Evolutionary conservation across 2,329 filamentous ascomycete species (phyloP).

Genomic region (Exophiala viscosa): DNA sequence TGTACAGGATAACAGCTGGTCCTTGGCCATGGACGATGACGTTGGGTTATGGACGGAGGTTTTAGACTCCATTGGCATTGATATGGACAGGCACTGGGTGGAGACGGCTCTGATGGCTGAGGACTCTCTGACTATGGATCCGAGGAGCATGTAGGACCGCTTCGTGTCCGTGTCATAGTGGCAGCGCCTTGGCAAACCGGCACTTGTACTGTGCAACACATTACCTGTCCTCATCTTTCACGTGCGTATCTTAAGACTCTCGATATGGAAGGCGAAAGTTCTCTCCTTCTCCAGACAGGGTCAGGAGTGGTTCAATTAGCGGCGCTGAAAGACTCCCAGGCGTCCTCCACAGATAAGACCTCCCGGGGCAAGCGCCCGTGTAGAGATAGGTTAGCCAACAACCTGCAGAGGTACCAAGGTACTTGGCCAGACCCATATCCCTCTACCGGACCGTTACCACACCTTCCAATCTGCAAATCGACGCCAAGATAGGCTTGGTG

Average conservation of each 20-base stretch:
- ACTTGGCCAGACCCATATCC: not conserved
- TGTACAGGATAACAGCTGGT: not conserved
- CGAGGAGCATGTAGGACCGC: not conserved
- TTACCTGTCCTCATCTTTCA: not conserved
- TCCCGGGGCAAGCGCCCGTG: not conserved
- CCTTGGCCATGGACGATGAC: slow-evolving; percentile 24
- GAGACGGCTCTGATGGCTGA: slow-evolving; percentile 5
- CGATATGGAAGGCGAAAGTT: not conserved
- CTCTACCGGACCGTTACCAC: not conserved
- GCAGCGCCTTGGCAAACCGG: not conserved
- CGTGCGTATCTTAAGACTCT: not conserved
- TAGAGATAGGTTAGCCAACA: not conserved
- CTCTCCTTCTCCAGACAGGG: not conserved
- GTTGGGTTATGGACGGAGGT: slow-evolving; percentile 17
- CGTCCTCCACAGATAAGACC: not conserved
- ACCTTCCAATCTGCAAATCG: not conserved
- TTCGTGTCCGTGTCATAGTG: not conserved
- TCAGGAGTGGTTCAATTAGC: not conserved
- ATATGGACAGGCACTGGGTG: slow-evolving; percentile 11
- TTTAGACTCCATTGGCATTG: slow-evolving; percentile 38
- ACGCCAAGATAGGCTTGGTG: not conserved
- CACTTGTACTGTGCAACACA: not conserved
- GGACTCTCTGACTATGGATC: not conserved
- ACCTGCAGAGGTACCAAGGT: not conserved
- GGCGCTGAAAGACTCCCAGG: not conserved